Percentiles rank a stretch among this genome's conserved stretches.
phyloP scores from a whole-genome alignment of 164 flowering plant species.

The Magnolia changhungtana region DNA sequence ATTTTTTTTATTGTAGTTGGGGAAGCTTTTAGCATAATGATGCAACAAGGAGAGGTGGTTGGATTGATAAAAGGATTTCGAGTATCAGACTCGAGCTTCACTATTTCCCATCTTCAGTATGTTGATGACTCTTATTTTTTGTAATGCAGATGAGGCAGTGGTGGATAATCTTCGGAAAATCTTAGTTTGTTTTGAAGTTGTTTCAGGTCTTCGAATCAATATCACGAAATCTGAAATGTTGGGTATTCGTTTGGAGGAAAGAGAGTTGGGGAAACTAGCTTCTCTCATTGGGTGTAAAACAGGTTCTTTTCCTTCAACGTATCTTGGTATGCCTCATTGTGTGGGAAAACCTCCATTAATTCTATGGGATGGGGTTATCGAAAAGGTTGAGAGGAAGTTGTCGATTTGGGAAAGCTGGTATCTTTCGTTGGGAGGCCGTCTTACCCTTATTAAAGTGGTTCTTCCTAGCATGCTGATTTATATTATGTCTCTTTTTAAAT shows the following conservation, averaged over 20 bases:
- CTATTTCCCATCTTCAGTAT: not conserved
- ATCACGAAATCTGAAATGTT: not conserved
- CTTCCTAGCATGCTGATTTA: too few relatives aligned
- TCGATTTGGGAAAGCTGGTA: too few relatives aligned
- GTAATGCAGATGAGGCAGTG: not conserved
- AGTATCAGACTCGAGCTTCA: not conserved
- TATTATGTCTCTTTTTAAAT: too few relatives aligned
- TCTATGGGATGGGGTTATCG: too few relatives aligned
- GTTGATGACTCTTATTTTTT: not conserved
- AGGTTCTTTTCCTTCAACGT: not conserved
- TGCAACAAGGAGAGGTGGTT: not conserved
- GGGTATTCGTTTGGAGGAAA: not conserved
- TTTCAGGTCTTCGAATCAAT: not conserved
- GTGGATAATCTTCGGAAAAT: too few relatives aligned
- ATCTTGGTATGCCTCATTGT: not conserved
- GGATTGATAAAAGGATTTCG: not conserved
- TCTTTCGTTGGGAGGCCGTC: too few relatives aligned
- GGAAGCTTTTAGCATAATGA: not conserved
- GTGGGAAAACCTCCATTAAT: too few relatives aligned
- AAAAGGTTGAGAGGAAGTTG: too few relatives aligned
- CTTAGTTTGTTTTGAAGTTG: not conserved
- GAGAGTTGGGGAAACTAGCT: not conserved
- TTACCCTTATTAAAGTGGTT: too few relatives aligned
- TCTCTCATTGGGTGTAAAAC: not conserved
- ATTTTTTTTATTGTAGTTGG: not conserved